Base-by-base conservation (phyloP, 352 stramenopile genomes). In the Pythium oligandrum region DNA sequence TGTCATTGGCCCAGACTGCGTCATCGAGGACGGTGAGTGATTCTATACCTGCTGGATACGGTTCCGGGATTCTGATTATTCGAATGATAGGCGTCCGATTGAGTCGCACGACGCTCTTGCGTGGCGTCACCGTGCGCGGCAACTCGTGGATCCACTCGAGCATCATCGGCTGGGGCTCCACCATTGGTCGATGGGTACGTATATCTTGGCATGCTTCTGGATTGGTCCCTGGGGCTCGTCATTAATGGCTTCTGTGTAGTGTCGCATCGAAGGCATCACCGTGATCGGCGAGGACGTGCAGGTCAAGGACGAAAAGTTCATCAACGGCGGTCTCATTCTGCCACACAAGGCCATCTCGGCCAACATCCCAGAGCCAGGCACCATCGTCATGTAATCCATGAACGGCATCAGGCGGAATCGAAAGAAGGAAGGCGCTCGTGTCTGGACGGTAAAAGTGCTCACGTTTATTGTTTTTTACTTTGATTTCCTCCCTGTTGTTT, bases 151-250 rank as follows among this genome's bases (percentile, higher is more conserved):
- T 96, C 55, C 72, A 90, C 46, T 90, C 83, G 49, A 92, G 81
- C 55, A 96, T 96, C 70, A 87, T 96, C 36, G 87, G 87, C 48
- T 96, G 87, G 87, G 78, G 83, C 10, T 93, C 79, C 26, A 93
- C 78, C 3, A 92, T 93, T 48, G 83, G 83, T 31, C 76, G 83
- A 64, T 93, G 83, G 83, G 82, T 92, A 56, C 8, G 67, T 69
- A 12, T 17, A 42, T 52, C 32, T 10, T 3, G 31, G 34, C 31
- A 4, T 7, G 35, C 11, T 34, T 53, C 6, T 35, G 30, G 30
- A 48, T 33, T 45, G n/a, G 0, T 48, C 33, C 51, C 6, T 51
- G 12, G 43, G 7, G 51, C 37, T 40, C 7, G 35, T 48, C 31
- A 31, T 34, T 53, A 12, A 37, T 30, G 33, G 8, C 6, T 57